Base-by-base conservation (phyloP, 2,329 filamentous ascomycete species). In the Phyllosticta paracitricarpa region DNA sequence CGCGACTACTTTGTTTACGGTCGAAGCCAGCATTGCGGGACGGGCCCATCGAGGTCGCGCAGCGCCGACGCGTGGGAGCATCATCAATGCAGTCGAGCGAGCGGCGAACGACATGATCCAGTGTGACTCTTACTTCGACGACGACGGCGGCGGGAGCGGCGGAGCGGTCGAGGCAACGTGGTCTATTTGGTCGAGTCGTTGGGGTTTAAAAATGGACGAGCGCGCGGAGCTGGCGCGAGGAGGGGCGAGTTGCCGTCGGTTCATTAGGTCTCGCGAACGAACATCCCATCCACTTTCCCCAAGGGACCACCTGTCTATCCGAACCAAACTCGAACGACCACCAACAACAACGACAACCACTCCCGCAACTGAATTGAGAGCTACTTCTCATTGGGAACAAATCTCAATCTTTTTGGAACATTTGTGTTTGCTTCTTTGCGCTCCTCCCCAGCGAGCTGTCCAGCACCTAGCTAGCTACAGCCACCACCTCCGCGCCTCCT, bases 81-180 rank as follows among this genome's bases (percentile, higher is more conserved):
- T 48, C 17, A n/a, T n/a, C 40, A n/a, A 7, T 17, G 40, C 17
- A n/a, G 40, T 48, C 14, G 40, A 48, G 40, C 40, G 40, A 48
- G 40, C 40, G 40, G 40, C 40, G 40, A 48, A 48, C 33, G 17
- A 12, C 14, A 48, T 48, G 12, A 5, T 48, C 40, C 40, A 48
- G 40, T 48, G 7, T 48, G 40, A 48, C 40, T 48, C 40, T 48
- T 48, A 2, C 17, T n/a, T 48, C 5, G 33, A 48, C 7, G 12
- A 48, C n/a, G 40, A 48, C 40, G 14, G 12, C n/a, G n/a, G 40
- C 40, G 40, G 40, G 14, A n/a, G 40, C 40, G 17, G 40, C 40
- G n/a, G 14, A 48, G 40, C 12, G 14, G 6, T 48, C 40, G 40
- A 61, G 54, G 58, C 40, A 61, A 61, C 58, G 58, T 61, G 58